A percentile compares a stretch with the other conserved stretches of the same genome.
These are phyloP conservation scores for Hypoxylon sp. DNA, from an alignment of 2,329 filamentous ascomycete species.

Conservation along the genomic window DNA sequence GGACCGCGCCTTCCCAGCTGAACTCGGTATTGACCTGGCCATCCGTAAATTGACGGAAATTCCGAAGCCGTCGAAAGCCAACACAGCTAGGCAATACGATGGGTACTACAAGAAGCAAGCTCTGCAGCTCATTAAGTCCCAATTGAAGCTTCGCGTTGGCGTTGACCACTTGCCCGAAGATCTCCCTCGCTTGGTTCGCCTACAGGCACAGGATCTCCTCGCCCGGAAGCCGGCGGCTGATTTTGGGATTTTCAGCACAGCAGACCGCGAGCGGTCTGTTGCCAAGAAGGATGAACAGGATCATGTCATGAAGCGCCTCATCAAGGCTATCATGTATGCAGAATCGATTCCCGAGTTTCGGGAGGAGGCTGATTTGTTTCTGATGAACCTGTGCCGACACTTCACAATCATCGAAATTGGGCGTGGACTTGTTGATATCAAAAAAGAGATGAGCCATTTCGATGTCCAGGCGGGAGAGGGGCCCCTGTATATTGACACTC, in stretches of 20 bases:
- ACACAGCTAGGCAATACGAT: conserved; percentile 72
- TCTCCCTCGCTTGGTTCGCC: conserved; percentile 82
- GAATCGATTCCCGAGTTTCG: conserved; percentile 85
- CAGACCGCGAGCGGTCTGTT: conserved; percentile 85
- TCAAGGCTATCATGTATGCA: conserved; percentile 90
- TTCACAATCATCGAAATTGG: conserved; percentile 93
- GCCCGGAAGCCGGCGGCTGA: conserved; percentile 78
- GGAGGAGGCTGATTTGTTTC: conserved; percentile 78
- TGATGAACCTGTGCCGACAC: conserved; percentile 86
- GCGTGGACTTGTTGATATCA: conserved; percentile 82
- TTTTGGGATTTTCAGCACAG: conserved; percentile 76
- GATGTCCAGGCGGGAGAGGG: conserved; percentile 89
- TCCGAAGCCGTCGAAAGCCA: conserved; percentile 70
- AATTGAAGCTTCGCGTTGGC: conserved; percentile 91
- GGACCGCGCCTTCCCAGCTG: conserved; percentile 87
- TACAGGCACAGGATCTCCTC: conserved; percentile 89
- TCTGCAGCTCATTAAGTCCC: conserved; percentile 85
- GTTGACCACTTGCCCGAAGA: conserved; percentile 91
- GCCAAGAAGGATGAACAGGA: conserved; percentile 90
- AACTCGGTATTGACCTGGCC: conserved; percentile 88
- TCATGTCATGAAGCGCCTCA: conserved; percentile 81
- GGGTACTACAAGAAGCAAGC: conserved; percentile 94
- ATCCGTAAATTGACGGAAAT: conserved; percentile 88
- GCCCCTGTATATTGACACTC: conserved; percentile 85
- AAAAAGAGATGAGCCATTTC: conserved; percentile 82